Conservation (phyloP, 1,284 basidiomycete species). For the Cutaneotrichosporon cutaneum region DNA sequence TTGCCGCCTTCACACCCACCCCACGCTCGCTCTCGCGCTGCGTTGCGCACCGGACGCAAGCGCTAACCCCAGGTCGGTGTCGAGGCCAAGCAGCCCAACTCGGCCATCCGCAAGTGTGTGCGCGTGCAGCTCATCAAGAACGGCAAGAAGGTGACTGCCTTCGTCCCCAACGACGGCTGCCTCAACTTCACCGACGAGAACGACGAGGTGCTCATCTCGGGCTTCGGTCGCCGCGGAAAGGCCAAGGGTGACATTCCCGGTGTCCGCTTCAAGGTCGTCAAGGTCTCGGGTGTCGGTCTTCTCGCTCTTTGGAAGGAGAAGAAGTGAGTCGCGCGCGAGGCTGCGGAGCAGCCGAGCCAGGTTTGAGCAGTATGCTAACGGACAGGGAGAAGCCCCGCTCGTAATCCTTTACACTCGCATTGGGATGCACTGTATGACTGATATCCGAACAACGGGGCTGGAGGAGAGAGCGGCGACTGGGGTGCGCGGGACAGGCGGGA, state of each 20-base stretch:
- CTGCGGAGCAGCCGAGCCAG: no score
- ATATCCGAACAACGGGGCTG: constrained; percentile 1
- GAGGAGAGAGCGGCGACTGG: neutral
- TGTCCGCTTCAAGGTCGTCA: constrained; percentile 98
- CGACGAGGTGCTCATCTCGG: constrained; percentile 99
- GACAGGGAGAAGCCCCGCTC: constrained; percentile 83
- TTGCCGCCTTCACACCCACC: neutral
- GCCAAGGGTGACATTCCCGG: constrained; percentile 62
- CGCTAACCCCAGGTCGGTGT: constrained; percentile 57
- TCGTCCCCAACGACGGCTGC: constrained; percentile 93
- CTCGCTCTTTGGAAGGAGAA: constrained; percentile 98
- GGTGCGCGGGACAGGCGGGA: no score
- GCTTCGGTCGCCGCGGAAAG: constrained; percentile 99
- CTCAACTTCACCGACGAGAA: constrained; percentile 97
- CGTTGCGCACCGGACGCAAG: no score
- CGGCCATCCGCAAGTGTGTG: constrained; percentile 99
- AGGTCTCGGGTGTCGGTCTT: constrained; percentile 98
- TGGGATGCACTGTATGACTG: constrained; percentile 34
- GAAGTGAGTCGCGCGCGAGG: constrained; percentile 62
- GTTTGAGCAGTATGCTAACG: no score
- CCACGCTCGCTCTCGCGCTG: no score
- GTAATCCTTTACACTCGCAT: constrained; percentile 55
- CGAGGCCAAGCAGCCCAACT: constrained; percentile 84
- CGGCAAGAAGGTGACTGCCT: constrained; percentile 98
- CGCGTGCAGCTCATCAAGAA: constrained; percentile 99